Conservation (phyloP, 148 eudicot species). For the Silene latifolia region DNA sequence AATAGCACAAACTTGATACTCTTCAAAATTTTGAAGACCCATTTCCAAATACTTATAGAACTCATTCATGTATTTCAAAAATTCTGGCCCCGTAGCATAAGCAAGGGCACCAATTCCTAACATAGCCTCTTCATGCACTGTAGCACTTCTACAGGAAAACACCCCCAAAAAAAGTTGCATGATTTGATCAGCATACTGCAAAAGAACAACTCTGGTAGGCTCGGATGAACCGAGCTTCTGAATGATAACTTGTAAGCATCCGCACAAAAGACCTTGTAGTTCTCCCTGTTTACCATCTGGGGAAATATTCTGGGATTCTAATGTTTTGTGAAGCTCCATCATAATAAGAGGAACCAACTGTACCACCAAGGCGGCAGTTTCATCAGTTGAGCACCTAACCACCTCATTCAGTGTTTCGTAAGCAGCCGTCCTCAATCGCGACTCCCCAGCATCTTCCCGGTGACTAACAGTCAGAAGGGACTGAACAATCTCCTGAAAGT, state of each 20-base stretch:
- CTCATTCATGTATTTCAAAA: constrained; percentile 71
- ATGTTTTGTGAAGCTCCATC: constrained; percentile 87
- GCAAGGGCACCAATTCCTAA: constrained; percentile 93
- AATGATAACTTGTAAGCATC: constrained; percentile 88
- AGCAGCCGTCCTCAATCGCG: constrained; percentile 79
- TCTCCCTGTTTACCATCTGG: constrained; percentile 81
- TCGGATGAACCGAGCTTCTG: constrained; percentile 86
- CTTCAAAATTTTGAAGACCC: constrained; percentile 95
- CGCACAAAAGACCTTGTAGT: constrained; percentile 91
- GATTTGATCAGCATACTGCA: constrained; percentile 81
- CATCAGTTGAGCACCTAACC: constrained; percentile 91
- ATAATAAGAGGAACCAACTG: constrained; percentile 79
- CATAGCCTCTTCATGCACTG: constrained; percentile 96
- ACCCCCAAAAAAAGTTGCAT: constrained; percentile 80
- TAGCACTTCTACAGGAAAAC: constrained; percentile 80
- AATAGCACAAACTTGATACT: constrained; percentile 89
- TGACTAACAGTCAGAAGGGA: constrained; percentile 78
- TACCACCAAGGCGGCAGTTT: constrained; percentile 74
- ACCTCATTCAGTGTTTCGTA: constrained; percentile 93
- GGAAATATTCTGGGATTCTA: constrained; percentile 72
- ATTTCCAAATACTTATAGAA: constrained; percentile 85
- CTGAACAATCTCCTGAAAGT: constrained; percentile 78
- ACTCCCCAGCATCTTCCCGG: constrained; percentile 89
- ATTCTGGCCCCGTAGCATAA: constrained; percentile 70
- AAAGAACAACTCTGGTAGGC: constrained; percentile 50